Evolutionary conservation across 192 early-diverging fungal genomes (phyloP).

Genomic region (Chytriomyces hyalinus): DNA sequence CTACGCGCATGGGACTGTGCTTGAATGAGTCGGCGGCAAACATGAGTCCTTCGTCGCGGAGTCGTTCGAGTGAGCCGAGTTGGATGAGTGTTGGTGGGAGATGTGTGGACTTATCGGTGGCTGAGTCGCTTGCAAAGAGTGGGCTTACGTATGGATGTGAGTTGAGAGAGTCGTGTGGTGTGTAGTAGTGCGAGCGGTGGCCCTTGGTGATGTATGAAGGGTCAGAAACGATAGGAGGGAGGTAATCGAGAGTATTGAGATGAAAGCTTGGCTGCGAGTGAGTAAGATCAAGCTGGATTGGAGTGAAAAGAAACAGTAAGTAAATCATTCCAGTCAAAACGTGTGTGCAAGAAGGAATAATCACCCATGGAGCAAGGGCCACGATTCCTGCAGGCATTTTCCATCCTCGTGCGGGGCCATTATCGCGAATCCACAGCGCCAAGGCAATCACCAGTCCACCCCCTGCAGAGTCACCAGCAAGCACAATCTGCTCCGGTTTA

Average conservation of each 20-base stretch:
- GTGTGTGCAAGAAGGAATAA: neutral
- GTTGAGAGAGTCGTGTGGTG: slow-evolving; percentile 31
- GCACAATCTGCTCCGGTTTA: slow-evolving; percentile 40
- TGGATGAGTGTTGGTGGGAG: slow-evolving; percentile 40
- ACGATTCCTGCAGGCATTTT: slow-evolving; percentile 41
- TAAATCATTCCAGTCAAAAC: neutral
- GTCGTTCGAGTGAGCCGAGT: slow-evolving; percentile 37
- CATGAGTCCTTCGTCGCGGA: slow-evolving; percentile 42
- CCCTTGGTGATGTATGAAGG: slow-evolving; percentile 24
- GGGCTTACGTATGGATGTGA: slow-evolving; percentile 39
- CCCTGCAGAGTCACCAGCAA: slow-evolving; percentile 48
- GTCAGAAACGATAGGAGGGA: slow-evolving; percentile 24
- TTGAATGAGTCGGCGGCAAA: slow-evolving; percentile 23
- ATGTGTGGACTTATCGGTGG: slow-evolving; percentile 4
- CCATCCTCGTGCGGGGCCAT: slow-evolving; percentile 40
- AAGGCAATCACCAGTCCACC: slow-evolving; percentile 40
- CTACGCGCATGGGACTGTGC: slow-evolving; percentile 18
- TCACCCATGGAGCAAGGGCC: slow-evolving; percentile 58
- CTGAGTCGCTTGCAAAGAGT: slow-evolving; percentile 30
- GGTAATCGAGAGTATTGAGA: slow-evolving; percentile 41
- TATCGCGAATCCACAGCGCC: slow-evolving; percentile 63
- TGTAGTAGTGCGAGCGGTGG: slow-evolving; percentile 40
- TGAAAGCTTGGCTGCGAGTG: slow-evolving; percentile 34
- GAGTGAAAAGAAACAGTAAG: neutral
- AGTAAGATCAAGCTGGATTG: slow-evolving; percentile 34